A percentile compares a stretch with the other conserved stretches of the same genome.
These are phyloP conservation scores for Sphaerostilbella broomeana DNA, from an alignment of 2,329 filamentous ascomycete genomes.

Conservation along the genomic window DNA sequence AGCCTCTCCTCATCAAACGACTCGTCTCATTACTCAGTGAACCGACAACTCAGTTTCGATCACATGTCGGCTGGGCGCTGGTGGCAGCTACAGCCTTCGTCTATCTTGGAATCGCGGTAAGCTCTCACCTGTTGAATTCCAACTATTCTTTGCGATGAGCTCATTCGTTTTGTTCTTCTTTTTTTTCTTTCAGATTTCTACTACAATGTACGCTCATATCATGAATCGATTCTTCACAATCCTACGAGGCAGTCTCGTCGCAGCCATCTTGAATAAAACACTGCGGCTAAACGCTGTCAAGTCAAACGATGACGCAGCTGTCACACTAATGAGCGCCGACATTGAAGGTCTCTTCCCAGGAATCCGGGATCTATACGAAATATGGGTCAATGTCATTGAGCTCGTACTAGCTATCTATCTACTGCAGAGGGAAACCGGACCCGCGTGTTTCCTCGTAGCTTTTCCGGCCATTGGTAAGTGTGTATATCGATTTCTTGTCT, in stretches of 20 bases:
- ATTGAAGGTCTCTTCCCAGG: conserved; percentile 29
- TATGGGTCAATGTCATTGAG: conserved; percentile 28
- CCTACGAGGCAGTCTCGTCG: conserved; percentile 27
- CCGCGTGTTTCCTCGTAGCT: conserved; percentile 31
- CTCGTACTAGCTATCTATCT: conserved; percentile 13
- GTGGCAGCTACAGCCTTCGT: conserved; percentile 34
- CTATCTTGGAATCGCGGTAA: conserved; percentile 36
- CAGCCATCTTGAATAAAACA: conserved; percentile 44
- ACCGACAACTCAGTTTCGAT: neutral
- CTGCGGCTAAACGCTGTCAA: conserved; percentile 23
- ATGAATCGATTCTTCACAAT: conserved; percentile 27
- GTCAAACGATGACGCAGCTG: conserved; percentile 28
- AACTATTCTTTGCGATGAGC: conserved; percentile 1
- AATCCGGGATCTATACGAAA: conserved; percentile 23
- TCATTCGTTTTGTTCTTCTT: neutral
- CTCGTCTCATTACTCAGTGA: conserved; percentile 19
- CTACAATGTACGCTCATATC: conserved; percentile 24
- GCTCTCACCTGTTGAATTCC: too few species aligned
- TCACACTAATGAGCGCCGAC: conserved; percentile 41
- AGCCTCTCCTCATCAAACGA: conserved; percentile 33
- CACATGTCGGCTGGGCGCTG: conserved; percentile 25
- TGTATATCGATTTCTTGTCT: neutral
- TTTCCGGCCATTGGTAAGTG: conserved; percentile 60
- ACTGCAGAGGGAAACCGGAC: conserved; percentile 8
- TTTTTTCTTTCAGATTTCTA: conserved; percentile 8